These are phyloP conservation scores for Alternaria viburni DNA, from an alignment of 2,329 filamentous ascomycete species.

Conservation along the genomic window DNA sequence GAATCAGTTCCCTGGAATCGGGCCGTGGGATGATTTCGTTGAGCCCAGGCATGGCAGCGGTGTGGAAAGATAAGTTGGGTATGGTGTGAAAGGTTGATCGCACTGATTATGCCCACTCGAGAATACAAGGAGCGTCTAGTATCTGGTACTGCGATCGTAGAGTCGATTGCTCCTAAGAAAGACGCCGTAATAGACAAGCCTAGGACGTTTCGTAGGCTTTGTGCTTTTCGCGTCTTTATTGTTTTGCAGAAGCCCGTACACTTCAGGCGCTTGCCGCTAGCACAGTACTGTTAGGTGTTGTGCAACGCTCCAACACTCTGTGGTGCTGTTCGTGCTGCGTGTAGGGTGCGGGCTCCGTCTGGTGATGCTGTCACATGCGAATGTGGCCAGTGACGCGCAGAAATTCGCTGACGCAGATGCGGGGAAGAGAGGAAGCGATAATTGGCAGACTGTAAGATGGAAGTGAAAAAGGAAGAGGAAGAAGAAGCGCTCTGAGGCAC, in stretches of 20 bases:
- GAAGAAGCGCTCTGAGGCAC: not conserved
- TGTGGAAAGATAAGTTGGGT: not conserved
- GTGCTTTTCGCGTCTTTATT: slow-evolving; percentile 5
- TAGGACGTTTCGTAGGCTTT: not conserved
- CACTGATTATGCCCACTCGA: not conserved
- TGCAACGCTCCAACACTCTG: not conserved
- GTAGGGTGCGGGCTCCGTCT: slow-evolving; percentile 10
- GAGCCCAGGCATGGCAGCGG: slow-evolving; percentile 52
- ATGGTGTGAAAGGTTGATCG: not conserved
- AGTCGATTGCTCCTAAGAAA: not conserved
- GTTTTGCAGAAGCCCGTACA: not conserved
- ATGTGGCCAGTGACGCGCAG: slow-evolving; percentile 23
- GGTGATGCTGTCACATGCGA: slow-evolving; percentile 41
- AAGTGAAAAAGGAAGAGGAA: slow-evolving; percentile 8
- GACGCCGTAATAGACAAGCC: not conserved
- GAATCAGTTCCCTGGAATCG: slow-evolving; percentile 63
- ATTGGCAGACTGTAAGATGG: not conserved
- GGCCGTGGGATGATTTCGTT: slow-evolving; percentile 60
- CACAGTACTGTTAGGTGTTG: not conserved
- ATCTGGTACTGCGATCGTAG: not conserved
- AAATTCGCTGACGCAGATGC: slow-evolving; percentile 9
- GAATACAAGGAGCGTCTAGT: not conserved
- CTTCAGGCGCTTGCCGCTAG: not conserved
- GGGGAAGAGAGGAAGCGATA: slow-evolving; percentile 5
- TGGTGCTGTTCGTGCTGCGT: not conserved